Conservation (phyloP, 2,329 filamentous ascomycete genomes). For the Exophiala sp. region DNA sequence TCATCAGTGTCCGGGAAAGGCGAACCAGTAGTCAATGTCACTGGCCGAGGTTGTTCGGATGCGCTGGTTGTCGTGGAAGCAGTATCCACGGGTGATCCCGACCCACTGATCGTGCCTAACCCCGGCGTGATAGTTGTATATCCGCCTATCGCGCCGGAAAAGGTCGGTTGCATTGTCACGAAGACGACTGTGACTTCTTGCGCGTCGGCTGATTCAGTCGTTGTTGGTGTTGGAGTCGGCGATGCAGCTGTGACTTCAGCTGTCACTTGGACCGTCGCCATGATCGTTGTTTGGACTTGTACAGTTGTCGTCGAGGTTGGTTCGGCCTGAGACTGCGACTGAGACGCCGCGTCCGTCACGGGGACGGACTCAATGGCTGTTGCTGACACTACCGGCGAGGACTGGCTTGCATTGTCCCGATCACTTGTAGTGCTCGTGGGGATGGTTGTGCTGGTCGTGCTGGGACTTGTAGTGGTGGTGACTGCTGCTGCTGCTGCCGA, state of each 20-base stretch:
- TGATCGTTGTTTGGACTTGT: conserved; percentile 12
- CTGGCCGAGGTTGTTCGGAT: too few species aligned
- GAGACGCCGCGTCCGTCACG: neutral
- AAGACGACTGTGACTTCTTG: conserved; percentile 39
- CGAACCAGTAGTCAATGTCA: too few species aligned
- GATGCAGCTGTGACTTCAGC: conserved; percentile 10
- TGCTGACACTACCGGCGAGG: neutral
- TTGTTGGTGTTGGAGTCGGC: neutral
- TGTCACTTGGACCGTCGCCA: conserved; percentile 13
- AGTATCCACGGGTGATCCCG: neutral
- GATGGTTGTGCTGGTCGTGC: neutral
- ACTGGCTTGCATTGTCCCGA: neutral
- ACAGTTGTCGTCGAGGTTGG: conserved; percentile 13
- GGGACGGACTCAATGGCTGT: conserved; percentile 9
- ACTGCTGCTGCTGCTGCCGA: neutral
- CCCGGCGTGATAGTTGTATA: conserved; percentile 38
- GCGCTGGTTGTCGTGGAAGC: neutral
- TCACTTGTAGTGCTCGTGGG: neutral
- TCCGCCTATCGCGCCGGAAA: conserved; percentile 47
- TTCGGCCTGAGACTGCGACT: neutral
- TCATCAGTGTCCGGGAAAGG: too few species aligned
- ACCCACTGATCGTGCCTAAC: conserved; percentile 1
- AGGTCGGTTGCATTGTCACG: conserved; percentile 51
- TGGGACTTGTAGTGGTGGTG: neutral
- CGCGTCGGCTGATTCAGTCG: neutral